Conservation (phyloP, 106 monocot species). For the Dioscorea zingiberensis region DNA sequence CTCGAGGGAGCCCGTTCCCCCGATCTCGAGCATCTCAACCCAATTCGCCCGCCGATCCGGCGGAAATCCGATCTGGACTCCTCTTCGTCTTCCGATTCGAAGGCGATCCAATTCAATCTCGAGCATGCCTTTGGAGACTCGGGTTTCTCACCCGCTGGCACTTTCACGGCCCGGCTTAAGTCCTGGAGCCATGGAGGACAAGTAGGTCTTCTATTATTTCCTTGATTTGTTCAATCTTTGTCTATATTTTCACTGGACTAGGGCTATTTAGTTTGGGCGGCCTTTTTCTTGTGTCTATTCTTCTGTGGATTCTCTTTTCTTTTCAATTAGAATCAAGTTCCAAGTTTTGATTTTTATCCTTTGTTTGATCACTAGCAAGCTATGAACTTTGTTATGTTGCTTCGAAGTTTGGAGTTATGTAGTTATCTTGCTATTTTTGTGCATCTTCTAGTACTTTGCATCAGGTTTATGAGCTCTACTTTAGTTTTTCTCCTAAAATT, state of each 20-base stretch:
- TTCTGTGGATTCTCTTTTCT: no score
- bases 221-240: not conserved
- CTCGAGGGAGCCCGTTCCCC: slow-evolving; percentile 30
- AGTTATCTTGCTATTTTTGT: no score
- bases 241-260: not conserved
- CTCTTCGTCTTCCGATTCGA: slow-evolving; percentile 40
- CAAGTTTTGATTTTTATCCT: no score
- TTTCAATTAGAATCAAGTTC: no score
- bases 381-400: no score
- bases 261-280: not conserved
- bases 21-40: slow-evolving; percentile 13
- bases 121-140: slow-evolving; percentile 71
- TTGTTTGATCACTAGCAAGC: no score
- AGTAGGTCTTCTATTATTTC: slow-evolving; percentile 13
- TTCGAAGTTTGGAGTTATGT: no score
- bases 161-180: slow-evolving; percentile 88
- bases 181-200: slow-evolving; percentile 60
- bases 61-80: slow-evolving; percentile 22
- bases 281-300: not conserved
- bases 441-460: no score
- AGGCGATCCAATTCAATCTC: slow-evolving; percentile 69
- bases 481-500: no score
- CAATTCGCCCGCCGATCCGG: slow-evolving; percentile 13
- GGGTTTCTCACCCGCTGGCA: slow-evolving; percentile 65
- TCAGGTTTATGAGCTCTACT: no score